Conservation (phyloP, 192 early-diverging fungal genomes). For the Chytriomyces hyalinus region DNA sequence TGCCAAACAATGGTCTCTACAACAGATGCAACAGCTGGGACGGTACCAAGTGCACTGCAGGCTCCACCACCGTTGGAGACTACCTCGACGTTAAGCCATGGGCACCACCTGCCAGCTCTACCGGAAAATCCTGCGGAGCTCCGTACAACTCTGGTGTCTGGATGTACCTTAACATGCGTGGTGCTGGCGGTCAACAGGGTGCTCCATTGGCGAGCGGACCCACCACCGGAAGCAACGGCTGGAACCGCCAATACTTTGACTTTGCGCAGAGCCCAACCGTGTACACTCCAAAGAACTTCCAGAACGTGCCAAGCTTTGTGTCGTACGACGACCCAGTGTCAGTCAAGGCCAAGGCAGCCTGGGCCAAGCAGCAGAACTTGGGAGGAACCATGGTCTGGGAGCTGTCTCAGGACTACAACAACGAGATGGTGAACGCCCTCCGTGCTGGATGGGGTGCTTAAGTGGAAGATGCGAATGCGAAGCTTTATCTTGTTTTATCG, state of each 20-base stretch:
- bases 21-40: not conserved
- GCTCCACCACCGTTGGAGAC: constrained; percentile 7
- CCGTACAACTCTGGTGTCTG: constrained; percentile 53
- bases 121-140: not conserved
- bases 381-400: constrained; percentile 33
- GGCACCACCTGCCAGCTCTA: not conserved
- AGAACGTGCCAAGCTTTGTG: constrained; percentile 63
- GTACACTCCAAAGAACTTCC: constrained; percentile 35
- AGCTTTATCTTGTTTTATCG: not conserved
- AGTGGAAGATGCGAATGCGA: not conserved
- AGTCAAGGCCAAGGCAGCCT: constrained; percentile 64
- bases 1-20: constrained; percentile 19
- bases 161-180: constrained; percentile 67
- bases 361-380: constrained; percentile 55
- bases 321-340: constrained; percentile 80
- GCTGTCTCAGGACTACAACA: constrained; percentile 23
- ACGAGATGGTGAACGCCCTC: constrained; percentile 11
- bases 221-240: constrained; percentile 54
- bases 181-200: constrained; percentile 33
- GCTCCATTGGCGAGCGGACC: constrained; percentile 3
- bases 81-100: constrained; percentile 19
- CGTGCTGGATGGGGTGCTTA: constrained; percentile 23
- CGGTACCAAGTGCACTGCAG: not conserved
- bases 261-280: constrained; percentile 58
- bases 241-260: constrained; percentile 63